These are phyloP conservation scores for Mycena haematopus DNA, from an alignment of 768 basidiomycete genomes.

Conservation along the genomic window DNA sequence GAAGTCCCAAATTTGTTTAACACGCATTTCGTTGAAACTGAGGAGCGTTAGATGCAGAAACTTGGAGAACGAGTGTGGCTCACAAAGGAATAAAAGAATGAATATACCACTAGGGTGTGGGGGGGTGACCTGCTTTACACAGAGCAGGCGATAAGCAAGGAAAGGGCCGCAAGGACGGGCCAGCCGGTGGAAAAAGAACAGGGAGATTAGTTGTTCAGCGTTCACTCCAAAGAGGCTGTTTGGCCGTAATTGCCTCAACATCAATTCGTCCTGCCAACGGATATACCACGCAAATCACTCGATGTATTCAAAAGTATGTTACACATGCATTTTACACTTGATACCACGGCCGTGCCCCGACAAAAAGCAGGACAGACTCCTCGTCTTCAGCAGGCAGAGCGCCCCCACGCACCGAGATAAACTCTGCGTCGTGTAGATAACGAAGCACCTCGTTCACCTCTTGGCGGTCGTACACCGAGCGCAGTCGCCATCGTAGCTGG, in stretches of 20 bases:
- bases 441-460: slow-evolving; percentile 71
- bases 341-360: slow-evolving; percentile 68
- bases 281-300: slow-evolving; percentile 27
- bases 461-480: slow-evolving; percentile 76
- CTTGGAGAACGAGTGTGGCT: slow-evolving; percentile 6
- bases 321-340: slow-evolving; percentile 45
- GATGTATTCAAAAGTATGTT: too few species aligned
- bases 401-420: slow-evolving; percentile 43
- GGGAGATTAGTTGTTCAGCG: slow-evolving; percentile 26
- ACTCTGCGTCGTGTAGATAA: slow-evolving; percentile 59
- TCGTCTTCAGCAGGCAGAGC: slow-evolving; percentile 51
- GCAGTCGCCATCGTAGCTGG: slow-evolving; percentile 75
- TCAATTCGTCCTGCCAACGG: slow-evolving; percentile 22
- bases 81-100: slow-evolving; percentile 37
- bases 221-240: slow-evolving; percentile 4
- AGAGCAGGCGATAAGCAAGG: slow-evolving; percentile 2
- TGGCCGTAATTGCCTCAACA: slow-evolving; percentile 8
- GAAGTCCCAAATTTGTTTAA: slow-evolving; percentile 45
- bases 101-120: slow-evolving; percentile 53
- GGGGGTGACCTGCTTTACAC: slow-evolving; percentile 14
- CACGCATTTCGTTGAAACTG: slow-evolving; percentile 42
- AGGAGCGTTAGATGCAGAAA: slow-evolving; percentile 5
- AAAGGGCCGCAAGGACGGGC: slow-evolving; percentile 31
- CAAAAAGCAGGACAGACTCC: slow-evolving; percentile 69
- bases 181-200: slow-evolving; percentile 33